A percentile compares a stretch with the other conserved stretches of the same genome.
Evolutionary conservation across 2,329 filamentous ascomycete genomes (phyloP).

Genomic region (Calonectria honghensis): DNA sequence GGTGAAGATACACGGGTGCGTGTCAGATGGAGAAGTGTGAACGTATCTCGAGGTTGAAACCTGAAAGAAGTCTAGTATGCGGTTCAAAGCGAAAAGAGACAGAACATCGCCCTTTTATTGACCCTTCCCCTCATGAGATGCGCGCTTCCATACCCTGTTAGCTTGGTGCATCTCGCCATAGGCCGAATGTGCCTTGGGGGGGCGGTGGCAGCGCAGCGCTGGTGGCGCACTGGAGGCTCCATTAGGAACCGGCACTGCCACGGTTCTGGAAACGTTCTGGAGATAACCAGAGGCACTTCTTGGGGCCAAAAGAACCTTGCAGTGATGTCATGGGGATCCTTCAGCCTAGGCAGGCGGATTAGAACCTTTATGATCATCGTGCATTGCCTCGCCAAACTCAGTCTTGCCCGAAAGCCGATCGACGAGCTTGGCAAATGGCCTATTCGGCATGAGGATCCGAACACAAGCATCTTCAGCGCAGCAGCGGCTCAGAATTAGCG

Average conservation of each 20-base stretch:
- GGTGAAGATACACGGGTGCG: neutral
- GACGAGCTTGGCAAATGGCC: neutral
- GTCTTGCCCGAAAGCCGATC: neutral
- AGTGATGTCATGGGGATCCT: slow-evolving; percentile 5
- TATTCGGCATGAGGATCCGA: neutral
- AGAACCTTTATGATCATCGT: neutral
- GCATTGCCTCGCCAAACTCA: slow-evolving; percentile 10
- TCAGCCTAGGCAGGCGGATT: slow-evolving; percentile 9
- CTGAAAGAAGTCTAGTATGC: neutral
- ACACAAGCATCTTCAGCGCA: neutral
- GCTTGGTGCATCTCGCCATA: neutral
- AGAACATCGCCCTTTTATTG: neutral
- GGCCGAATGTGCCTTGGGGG: slow-evolving; percentile 11
- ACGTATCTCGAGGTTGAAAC: neutral
- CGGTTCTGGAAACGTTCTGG: slow-evolving; percentile 19
- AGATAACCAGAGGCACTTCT: neutral
- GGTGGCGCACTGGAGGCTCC: neutral
- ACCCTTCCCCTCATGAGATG: neutral
- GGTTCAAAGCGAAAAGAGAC: neutral
- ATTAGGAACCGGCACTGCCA: neutral
- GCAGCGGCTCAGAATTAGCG: slow-evolving; percentile 13
- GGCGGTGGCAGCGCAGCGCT: slow-evolving; percentile 19
- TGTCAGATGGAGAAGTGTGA: neutral
- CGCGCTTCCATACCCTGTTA: neutral
- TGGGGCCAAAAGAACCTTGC: neutral